Conservation (phyloP, 768 basidiomycete species). For the Bullera alba region DNA sequence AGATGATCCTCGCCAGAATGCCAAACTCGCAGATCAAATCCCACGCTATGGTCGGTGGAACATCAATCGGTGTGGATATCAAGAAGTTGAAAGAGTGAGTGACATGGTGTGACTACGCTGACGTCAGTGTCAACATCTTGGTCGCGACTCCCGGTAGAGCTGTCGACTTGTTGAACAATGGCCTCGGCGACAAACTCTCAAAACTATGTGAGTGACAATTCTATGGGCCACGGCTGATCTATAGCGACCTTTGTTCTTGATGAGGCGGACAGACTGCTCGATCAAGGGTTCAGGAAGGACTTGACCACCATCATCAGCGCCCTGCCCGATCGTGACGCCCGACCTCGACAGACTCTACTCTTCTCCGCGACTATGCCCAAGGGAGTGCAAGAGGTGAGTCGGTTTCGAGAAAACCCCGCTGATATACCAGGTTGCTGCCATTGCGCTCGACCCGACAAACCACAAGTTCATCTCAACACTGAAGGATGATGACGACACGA, state of each 20-base stretch:
- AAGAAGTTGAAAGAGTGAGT: conserved; percentile 6
- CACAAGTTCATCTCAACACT: conserved; percentile 57
- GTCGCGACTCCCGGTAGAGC: conserved; percentile 49
- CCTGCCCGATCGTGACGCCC: conserved; percentile 15
- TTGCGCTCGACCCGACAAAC: conserved; percentile 41
- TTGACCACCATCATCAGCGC: conserved; percentile 36
- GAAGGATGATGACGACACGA: conserved; percentile 55
- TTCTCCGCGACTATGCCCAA: conserved; percentile 51
- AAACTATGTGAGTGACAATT: conserved; percentile 41
- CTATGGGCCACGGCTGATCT: conserved; percentile 4
- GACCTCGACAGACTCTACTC: conserved; percentile 48
- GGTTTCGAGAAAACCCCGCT: not conserved
- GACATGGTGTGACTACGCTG: not conserved
- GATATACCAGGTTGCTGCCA: conserved; percentile 47
- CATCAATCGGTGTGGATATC: conserved; percentile 40
- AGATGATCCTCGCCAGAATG: no score
- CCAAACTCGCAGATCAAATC: no score
- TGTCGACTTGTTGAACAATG: conserved; percentile 47
- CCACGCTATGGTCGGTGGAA: no score
- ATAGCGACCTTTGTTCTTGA: conserved; percentile 47
- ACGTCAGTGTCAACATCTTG: conserved; percentile 42
- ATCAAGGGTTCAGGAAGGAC: conserved; percentile 47
- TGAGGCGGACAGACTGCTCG: conserved; percentile 49
- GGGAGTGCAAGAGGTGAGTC: conserved; percentile 45
- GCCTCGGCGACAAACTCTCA: conserved; percentile 47